Base-by-base conservation (phyloP, 1,284 basidiomycete species). In the Ceratobasidium sp. region DNA sequence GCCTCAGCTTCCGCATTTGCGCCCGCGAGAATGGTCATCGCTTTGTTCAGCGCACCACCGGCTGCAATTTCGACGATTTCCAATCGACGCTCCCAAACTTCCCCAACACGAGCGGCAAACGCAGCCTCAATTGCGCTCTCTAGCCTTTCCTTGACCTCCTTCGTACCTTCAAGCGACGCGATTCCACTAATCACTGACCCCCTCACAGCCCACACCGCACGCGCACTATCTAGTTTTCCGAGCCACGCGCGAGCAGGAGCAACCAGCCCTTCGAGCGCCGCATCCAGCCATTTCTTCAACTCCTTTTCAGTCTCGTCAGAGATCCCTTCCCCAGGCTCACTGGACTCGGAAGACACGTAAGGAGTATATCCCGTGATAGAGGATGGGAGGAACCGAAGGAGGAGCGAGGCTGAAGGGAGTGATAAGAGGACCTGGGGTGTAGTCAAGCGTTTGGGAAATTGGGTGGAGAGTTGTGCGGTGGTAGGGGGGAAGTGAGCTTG, bases 361-460 rank as follows among this genome's bases (percentile, higher is more conserved):
- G 93, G 93, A 78, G 88, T 90, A 80, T 93, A 94, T 11, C 87
- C 86, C 75, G 86, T 86, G 76, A 94, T 86, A 75, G 85, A 87
- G 2, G 84, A 80, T 0, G 92, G 92, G 0, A 94, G 85, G 53
- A 91, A 84, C 9, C 77, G 77, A 27, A 88, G 84, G 78, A 93
- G 88, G 75, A 92, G 90, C 14, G 89, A 87, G 0, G 91, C 91
- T 1, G 93, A 93, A 0, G 92, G 92, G 22, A 94, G 85, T 15
- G 86, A 86, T 19, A 85, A 83, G 29, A 94, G 84, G 27, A 94
- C 81, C 0, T 84, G 81, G 60, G 88, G 88, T 1, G 91, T 93
- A 14, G 88, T 90, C 44, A 93, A 82, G 64, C 84, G 53, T 56
- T 63, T 63, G 22, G 59, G 14, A 7, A 44, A n/a, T n/a, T 14